Percentiles rank a stretch among this genome's conserved stretches.
Evolutionary conservation across 129 eudicot genomes (phyloP).

Genomic region (Centrapalus pauciflorus): DNA sequence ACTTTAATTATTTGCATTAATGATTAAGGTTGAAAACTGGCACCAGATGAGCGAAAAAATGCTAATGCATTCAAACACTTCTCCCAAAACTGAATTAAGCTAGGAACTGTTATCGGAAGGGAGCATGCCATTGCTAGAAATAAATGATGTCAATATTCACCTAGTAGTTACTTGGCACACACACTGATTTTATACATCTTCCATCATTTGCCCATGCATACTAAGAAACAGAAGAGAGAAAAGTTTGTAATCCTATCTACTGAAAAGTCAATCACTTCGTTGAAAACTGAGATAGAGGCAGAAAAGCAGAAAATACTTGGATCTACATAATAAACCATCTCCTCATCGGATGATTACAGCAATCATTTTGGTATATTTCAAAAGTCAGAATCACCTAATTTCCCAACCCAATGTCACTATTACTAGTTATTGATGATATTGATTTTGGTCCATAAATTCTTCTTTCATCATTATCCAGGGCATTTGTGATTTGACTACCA

Average conservation of each 20-base stretch:
- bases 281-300: background rate
- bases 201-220: background rate
- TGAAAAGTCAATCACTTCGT: background rate
- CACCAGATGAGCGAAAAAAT: background rate
- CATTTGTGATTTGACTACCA: background rate
- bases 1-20: background rate
- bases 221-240: background rate
- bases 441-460: background rate
- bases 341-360: background rate
- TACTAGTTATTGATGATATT: background rate
- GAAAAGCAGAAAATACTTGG: background rate
- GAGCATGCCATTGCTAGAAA: background rate
- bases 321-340: background rate
- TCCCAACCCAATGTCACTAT: background rate
- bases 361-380: background rate
- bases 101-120: background rate
- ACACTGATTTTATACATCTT: background rate
- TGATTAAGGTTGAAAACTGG: background rate
- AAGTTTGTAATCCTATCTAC: background rate
- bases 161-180: background rate
- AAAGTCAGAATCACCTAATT: background rate
- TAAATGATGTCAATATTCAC: background rate
- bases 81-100: background rate
- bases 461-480: background rate
- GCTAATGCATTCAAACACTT: background rate